Conservation (phyloP, 2,329 filamentous ascomycete species). For the Calonectria henricotiae region DNA sequence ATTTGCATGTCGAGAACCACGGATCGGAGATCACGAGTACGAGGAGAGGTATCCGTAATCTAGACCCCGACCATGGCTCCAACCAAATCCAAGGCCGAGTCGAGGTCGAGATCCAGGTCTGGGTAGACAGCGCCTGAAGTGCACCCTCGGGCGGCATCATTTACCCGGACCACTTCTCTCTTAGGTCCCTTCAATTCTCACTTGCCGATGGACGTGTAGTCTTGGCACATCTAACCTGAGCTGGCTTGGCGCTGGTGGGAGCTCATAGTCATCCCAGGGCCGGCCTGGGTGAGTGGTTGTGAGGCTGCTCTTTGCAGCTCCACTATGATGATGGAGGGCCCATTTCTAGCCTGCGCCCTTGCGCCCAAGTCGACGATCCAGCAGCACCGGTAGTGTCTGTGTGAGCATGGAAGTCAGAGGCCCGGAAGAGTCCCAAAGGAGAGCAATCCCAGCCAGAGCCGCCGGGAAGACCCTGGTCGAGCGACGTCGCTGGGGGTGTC, state of each 20-base stretch:
- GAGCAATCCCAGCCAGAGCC: conserved; percentile 31
- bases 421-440: conserved; percentile 29
- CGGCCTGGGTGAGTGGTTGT: conserved; percentile 23
- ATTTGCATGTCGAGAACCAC: conserved; percentile 30
- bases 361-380: conserved; percentile 42
- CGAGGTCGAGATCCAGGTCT: not conserved
- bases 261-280: conserved; percentile 29
- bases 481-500: conserved; percentile 45
- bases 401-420: conserved; percentile 31
- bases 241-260: conserved; percentile 40
- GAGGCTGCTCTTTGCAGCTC: conserved; percentile 36
- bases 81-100: conserved; percentile 6
- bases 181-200: conserved; percentile 29
- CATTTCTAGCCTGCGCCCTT: conserved; percentile 40
- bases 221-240: conserved; percentile 46
- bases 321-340: conserved; percentile 34
- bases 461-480: conserved; percentile 50
- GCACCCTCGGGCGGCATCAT: conserved; percentile 4
- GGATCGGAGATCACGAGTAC: conserved; percentile 36
- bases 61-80: conserved; percentile 1
- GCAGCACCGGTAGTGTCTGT: conserved; percentile 30
- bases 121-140: conserved; percentile 18
- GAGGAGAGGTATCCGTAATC: conserved; percentile 8
- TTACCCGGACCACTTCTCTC: conserved; percentile 45
- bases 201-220: conserved; percentile 38